Percentiles rank a stretch among this genome's conserved stretches.
These are phyloP conservation scores for Tieghemiomyces parasiticus DNA, from an alignment of 192 early-diverging fungal species.

Conservation along the genomic window DNA sequence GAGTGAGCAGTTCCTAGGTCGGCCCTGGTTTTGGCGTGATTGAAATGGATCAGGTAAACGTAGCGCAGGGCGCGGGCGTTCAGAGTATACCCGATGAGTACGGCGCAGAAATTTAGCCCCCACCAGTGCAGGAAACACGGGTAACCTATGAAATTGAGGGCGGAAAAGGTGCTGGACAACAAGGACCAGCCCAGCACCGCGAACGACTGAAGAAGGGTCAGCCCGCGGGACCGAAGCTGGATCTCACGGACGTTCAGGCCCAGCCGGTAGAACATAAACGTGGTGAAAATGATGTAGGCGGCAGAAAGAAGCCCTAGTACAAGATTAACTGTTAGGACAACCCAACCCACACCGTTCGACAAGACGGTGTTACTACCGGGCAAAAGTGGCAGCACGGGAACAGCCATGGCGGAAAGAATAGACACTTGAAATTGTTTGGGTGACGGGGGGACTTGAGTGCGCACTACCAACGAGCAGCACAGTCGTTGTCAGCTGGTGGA, in stretches of 20 bases:
- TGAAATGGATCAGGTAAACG: neutral
- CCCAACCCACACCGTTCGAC: too few species aligned
- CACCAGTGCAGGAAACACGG: constrained; percentile 11
- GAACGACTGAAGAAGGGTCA: neutral
- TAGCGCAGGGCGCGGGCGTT: constrained; percentile 7
- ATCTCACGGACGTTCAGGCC: constrained; percentile 8
- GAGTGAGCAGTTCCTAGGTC: too few species aligned
- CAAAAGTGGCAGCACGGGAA: too few species aligned
- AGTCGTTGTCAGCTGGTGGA: too few species aligned
- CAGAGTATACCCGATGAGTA: neutral
- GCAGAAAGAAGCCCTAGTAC: neutral
- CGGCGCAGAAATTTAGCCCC: neutral
- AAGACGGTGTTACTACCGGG: too few species aligned
- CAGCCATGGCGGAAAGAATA: too few species aligned
- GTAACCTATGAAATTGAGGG: neutral
- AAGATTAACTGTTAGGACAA: neutral
- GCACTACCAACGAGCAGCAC: too few species aligned
- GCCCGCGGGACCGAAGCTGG: constrained; percentile 8
- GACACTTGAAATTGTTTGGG: too few species aligned
- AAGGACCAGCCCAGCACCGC: neutral
- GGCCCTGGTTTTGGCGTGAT: neutral
- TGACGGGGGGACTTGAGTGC: too few species aligned
- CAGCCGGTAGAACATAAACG: constrained; percentile 7
- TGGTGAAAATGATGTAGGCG: constrained; percentile 4
- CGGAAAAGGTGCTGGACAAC: neutral